Percentiles rank a stretch among this genome's conserved stretches.
These are phyloP conservation scores for Nitzschia inconspicua DNA, from an alignment of 108 stramenopile genomes.

Conservation along the genomic window DNA sequence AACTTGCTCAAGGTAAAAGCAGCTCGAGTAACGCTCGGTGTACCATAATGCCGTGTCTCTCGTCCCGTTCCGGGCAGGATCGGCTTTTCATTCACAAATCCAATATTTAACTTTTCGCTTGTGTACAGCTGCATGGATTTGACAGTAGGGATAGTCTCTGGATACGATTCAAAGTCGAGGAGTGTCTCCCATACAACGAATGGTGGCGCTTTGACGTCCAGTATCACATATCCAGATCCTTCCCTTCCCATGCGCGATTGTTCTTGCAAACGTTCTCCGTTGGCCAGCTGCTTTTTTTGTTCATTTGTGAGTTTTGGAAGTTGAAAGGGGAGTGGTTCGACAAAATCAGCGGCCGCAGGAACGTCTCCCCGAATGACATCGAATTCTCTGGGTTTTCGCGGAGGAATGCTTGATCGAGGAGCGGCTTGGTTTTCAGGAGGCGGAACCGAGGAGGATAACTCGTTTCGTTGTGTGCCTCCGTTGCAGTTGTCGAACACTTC, in stretches of 20 bases:
- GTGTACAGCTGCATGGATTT: conserved; percentile 78
- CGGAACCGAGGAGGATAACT: neutral
- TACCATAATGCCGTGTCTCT: conserved; percentile 68
- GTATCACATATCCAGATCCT: conserved; percentile 80
- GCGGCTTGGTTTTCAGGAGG: neutral
- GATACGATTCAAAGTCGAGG: conserved; percentile 84
- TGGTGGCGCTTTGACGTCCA: conserved; percentile 76
- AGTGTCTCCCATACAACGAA: conserved; percentile 84
- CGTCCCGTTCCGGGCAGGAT: conserved; percentile 55
- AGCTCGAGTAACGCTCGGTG: conserved; percentile 76
- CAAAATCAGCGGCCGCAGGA: conserved; percentile 34
- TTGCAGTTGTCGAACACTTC: neutral
- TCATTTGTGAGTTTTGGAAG: conserved; percentile 53
- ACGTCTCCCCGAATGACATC: conserved; percentile 46
- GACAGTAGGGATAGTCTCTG: conserved; percentile 79
- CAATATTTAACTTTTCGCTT: conserved; percentile 60
- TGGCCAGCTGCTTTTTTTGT: conserved; percentile 39
- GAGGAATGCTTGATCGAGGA: neutral
- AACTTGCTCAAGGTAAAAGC: conserved; percentile 76
- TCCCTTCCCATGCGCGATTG: conserved; percentile 85
- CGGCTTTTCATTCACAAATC: conserved; percentile 66
- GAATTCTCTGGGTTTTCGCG: conserved; percentile 31
- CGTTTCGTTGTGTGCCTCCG: conserved; percentile 13
- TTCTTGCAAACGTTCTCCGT: conserved; percentile 74
- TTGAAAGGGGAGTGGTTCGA: conserved; percentile 66